Base-by-base conservation (phyloP, 1,284 basidiomycete species). In the Cryptococcus sp. region DNA sequence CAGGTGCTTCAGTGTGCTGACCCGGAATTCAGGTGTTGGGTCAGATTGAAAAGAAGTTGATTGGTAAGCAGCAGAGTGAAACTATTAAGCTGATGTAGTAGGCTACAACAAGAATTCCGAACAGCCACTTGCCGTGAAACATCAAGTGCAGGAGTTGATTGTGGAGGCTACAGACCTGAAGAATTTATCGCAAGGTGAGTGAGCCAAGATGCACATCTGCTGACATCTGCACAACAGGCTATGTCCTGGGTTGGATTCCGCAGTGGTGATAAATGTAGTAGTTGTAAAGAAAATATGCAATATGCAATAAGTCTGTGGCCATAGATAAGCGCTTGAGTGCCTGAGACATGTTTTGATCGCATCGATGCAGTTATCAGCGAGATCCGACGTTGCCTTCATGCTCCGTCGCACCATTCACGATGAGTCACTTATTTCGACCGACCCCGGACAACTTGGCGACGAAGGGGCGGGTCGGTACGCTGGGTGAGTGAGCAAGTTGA, bases 81-180 rank as follows among this genome's bases (percentile, higher is more conserved):
- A 52, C 8, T 10, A 40, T 39, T 13, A 52, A 8, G 47, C 19
- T 55, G 35, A 45, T 25, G 51, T 42, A 35, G 7, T 43, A 63
- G 64, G 71, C 5, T 68, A 67, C 40, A 47, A 67, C 20, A 58
- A 61, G 30, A 52, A 58, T 42, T 53, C 55, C 17, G 69, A 66
- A 7, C 55, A 67, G 45, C 63, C 64, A 3, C 27, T 69, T n/a
- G 52, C 58, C 11, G 88, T 94, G 17, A 80, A 83, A 38, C 83
- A 82, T 17, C 93, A 96, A 76, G 91, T 94, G 3, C 90, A 93
- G 69, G 88, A 88, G 73, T 81, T 97, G 56, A 94, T 96, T 65
- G 83, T 86, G 60, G 91, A 95, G 75, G 91, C 93, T 2, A 94
- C 90, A 8, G 87, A 89, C 22, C 80, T 94, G 39, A 90, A 93